Evolutionary conservation across 1,139 yeast species (phyloP), one percentile per base, ranked within the genome.

Genomic region (Blastobotrys apis): DNA sequence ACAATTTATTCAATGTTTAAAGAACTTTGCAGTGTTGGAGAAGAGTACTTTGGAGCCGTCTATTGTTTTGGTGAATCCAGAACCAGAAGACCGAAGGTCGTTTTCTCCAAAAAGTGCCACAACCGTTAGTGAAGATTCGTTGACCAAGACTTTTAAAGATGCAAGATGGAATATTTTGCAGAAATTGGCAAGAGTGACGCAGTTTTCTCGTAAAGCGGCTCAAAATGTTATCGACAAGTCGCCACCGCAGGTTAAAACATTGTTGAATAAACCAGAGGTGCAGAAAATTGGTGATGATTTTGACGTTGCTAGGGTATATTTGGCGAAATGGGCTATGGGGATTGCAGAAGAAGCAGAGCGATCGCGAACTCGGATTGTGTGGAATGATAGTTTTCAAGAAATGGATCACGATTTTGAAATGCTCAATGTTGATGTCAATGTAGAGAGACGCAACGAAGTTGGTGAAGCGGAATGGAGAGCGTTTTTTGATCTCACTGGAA

Each of bases 291-390:
- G 94, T 47, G 88, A 87, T 53, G 98, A 92, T 52, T 92, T 88
- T 61, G 97, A 90, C 58, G 81, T 92, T 39, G 97, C 97, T 0
- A 74, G 90, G 43, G 84, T 88, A 3, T 92, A 88, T 62, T 71
- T 92, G 49, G 97, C 98, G 4, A 88, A 88, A 67, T 92, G 98
- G 98, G 97, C 98, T 0, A 77, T 87, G 57, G 88, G 88, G 33
- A 94, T 92, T 21, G 94, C 92, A 55, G 94, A 88, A 57, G 95
- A 92, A 60, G 94, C 96, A 1, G 94, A 86, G 57, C 77, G 75
- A 53, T 77, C 84, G 39, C 80, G 84, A 49, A 71, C 74, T 37
- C 67, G 69, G 43, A 58, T 67, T 29, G 65, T 68, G n/a, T 67
- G 71, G 70, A 60, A 65, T 23, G 70, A 66, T 36, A 60, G 60